Percentiles rank a stretch among this genome's conserved stretches.
Conservation (phyloP, 192 early-diverging fungal genomes). For the Umbelopsis vinacea region DNA sequence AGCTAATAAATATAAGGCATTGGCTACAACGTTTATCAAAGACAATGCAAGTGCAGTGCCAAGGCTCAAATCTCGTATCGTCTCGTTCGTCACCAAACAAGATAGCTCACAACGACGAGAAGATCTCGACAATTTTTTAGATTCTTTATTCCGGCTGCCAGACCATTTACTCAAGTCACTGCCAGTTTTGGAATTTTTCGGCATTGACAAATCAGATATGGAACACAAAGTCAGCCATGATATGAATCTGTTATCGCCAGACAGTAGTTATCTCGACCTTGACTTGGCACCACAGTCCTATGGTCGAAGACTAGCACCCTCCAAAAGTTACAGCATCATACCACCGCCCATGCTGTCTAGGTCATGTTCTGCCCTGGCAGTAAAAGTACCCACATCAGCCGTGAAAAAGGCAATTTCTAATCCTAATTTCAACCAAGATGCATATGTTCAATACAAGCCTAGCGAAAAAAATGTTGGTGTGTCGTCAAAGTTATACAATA, state of each 20-base stretch:
- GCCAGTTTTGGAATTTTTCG: conserved; percentile 39
- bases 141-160: conserved; percentile 27
- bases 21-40: conserved; percentile 1
- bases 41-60: conserved; percentile 15
- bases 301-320: not conserved
- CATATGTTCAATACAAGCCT: not conserved
- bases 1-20: not conserved
- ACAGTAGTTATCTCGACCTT: not conserved
- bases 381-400: not conserved
- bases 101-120: conserved; percentile 25
- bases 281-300: not conserved
- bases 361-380: not conserved
- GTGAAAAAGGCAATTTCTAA: conserved; percentile 20
- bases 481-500: conserved; percentile 9
- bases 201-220: conserved; percentile 30
- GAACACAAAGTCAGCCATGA: conserved; percentile 26
- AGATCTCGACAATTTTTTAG: conserved; percentile 36
- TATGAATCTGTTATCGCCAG: conserved; percentile 14
- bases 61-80: conserved; percentile 30
- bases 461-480: not conserved
- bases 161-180: conserved; percentile 23
- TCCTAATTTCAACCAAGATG: conserved; percentile 16
- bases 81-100: conserved; percentile 26
- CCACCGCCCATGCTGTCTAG: conserved; percentile 6
- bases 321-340: not conserved